Conservation (phyloP, 164 flowering plant genomes). For the Tetrastigma voinierianum region DNA sequence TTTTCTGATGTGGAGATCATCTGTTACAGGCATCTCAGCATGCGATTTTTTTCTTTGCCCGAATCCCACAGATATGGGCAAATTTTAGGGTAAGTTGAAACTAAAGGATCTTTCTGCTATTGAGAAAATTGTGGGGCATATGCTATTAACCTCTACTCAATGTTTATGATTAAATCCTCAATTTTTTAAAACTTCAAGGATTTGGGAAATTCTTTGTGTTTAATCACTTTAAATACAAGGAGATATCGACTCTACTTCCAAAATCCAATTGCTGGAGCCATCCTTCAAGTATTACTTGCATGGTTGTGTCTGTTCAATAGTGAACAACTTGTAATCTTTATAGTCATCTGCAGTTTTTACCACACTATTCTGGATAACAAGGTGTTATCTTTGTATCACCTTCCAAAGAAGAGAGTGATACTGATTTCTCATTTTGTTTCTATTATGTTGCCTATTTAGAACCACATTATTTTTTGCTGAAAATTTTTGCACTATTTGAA, state of each 20-base stretch:
- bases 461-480: not conserved
- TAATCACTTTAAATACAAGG: no score
- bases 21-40: constrained; percentile 86
- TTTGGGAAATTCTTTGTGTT: no score
- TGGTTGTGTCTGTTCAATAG: no score
- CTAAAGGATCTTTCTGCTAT: constrained; percentile 6
- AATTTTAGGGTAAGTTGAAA: constrained; percentile 69
- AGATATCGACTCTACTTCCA: no score
- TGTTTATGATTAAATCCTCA: not conserved
- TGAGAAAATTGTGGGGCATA: not conserved
- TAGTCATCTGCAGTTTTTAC: not conserved
- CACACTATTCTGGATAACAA: not conserved
- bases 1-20: constrained; percentile 9
- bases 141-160: not conserved
- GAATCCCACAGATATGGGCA: constrained; percentile 89
- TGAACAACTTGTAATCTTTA: constrained; percentile 1
- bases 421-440: not conserved
- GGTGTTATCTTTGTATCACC: not conserved
- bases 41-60: constrained; percentile 86
- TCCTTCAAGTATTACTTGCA: no score
- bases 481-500: no score
- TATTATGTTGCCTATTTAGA: not conserved
- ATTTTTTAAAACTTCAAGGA: no score
- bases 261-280: not conserved
- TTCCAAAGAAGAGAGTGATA: not conserved